These are phyloP conservation scores for Calonectria pauciramosa DNA, from an alignment of 2,329 filamentous ascomycete species.

Conservation along the genomic window DNA sequence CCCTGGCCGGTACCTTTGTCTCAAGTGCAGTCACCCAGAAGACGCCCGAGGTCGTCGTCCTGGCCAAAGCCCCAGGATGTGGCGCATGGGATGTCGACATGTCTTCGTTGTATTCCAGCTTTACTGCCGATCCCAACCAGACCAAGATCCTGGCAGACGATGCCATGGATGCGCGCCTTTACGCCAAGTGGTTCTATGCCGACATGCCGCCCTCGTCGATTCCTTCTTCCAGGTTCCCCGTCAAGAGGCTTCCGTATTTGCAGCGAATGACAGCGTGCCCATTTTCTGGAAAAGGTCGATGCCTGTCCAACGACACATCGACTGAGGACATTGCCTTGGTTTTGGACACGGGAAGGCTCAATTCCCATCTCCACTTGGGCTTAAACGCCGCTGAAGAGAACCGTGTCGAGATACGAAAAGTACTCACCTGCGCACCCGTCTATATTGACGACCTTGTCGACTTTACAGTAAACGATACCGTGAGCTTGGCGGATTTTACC, in stretches of 20 bases:
- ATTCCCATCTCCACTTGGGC: background rate
- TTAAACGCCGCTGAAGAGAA: background rate
- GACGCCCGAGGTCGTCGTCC: background rate
- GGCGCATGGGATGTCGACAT: background rate
- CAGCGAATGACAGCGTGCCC: background rate
- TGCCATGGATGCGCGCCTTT: background rate
- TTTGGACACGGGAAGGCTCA: background rate
- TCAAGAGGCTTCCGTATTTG: background rate
- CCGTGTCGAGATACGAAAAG: background rate
- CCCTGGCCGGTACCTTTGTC: background rate
- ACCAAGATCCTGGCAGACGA: background rate
- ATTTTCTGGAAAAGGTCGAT: background rate
- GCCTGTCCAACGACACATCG: background rate
- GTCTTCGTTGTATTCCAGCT: background rate
- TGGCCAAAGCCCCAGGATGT: background rate
- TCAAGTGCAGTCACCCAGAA: background rate
- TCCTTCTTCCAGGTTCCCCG: background rate
- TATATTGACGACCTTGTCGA: background rate
- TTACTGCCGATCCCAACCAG: background rate
- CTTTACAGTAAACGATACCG: background rate
- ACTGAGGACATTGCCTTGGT: background rate
- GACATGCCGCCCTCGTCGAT: background rate
- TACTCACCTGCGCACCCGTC: background rate
- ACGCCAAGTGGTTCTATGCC: conserved; percentile 5
- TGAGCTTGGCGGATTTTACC: background rate